Percentiles rank a stretch among this genome's conserved stretches.
phyloP scores from a whole-genome alignment of 208 protist species.

The Crithidia bombi region DNA sequence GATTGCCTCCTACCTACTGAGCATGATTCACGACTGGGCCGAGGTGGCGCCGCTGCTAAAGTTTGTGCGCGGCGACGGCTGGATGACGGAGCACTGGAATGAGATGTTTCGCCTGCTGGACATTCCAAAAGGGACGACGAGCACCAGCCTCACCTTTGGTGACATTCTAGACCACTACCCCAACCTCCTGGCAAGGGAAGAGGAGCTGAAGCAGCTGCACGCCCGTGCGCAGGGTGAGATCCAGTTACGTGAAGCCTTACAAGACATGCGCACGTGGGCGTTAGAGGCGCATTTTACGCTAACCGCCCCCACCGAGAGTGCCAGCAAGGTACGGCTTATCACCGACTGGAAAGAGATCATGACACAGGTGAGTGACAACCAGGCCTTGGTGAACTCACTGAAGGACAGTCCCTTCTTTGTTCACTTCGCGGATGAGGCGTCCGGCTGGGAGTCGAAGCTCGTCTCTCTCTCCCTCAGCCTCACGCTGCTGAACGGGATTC shows the following conservation, averaged over 20 bases:
- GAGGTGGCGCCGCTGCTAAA: conserved; percentile 84
- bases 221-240: conserved; percentile 94
- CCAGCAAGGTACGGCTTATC: conserved; percentile 90
- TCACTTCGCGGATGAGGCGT: conserved; percentile 93
- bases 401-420: conserved; percentile 96
- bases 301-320: conserved; percentile 59
- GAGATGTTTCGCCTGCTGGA: conserved; percentile 92
- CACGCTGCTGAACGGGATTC: conserved; percentile 93
- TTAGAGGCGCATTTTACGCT: conserved; percentile 90
- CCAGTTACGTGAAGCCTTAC: conserved; percentile 94
- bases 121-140: conserved; percentile 74
- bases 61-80: conserved; percentile 94
- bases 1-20: conserved; percentile 71
- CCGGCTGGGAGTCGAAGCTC: conserved; percentile 93
- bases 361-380: conserved; percentile 95
- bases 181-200: conserved; percentile 80
- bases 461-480: conserved; percentile 84
- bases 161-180: conserved; percentile 85
- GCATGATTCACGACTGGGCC: conserved; percentile 71
- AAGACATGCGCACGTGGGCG: conserved; percentile 94
- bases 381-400: conserved; percentile 94
- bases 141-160: conserved; percentile 89
- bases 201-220: conserved; percentile 93
- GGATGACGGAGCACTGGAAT: conserved; percentile 97
- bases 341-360: conserved; percentile 98